phyloP scores from a whole-genome alignment of 106 monocot genomes.

The Dendrobium officinale region DNA sequence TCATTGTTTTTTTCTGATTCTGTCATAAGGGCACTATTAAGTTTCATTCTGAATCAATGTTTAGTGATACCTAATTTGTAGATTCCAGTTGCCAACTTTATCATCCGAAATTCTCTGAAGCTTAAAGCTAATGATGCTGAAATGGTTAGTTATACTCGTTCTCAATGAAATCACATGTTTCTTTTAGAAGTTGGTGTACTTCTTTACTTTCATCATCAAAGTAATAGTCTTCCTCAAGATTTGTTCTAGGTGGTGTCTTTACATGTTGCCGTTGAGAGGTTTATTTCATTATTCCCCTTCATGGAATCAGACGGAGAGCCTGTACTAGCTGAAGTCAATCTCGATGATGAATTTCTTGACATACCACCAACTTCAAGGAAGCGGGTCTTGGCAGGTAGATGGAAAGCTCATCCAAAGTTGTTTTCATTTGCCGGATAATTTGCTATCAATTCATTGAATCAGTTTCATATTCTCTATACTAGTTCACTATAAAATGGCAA shows the following conservation, averaged over 20 bases:
- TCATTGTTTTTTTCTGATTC: not conserved
- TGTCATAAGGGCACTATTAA: not conserved
- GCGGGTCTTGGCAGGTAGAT: conserved; percentile 69
- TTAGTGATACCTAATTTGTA: conserved; percentile 19
- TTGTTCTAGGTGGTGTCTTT: conserved; percentile 45
- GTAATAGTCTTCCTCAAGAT: not conserved
- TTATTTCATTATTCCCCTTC: conserved; percentile 43
- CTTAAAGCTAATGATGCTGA: conserved; percentile 82
- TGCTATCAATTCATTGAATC: not conserved
- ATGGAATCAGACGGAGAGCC: conserved; percentile 29
- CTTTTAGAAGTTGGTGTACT: not conserved
- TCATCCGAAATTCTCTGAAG: conserved; percentile 77
- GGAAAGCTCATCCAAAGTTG: not conserved
- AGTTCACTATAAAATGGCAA: not conserved
- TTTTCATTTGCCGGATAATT: not conserved
- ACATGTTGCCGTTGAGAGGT: conserved; percentile 56
- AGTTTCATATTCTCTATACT: not conserved
- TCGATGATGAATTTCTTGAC: conserved; percentile 61
- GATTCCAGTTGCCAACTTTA: conserved; percentile 58
- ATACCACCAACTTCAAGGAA: conserved; percentile 34
- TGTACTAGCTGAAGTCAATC: conserved; percentile 22
- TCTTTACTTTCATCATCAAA: not conserved
- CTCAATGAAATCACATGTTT: not conserved
- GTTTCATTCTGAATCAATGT: not conserved
- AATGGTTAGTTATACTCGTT: conserved; percentile 28